Evolutionary conservation across 176 grass and related monocot species (phyloP), one percentile per base, ranked within the genome.

Genomic region (Oryza glaberrima): DNA sequence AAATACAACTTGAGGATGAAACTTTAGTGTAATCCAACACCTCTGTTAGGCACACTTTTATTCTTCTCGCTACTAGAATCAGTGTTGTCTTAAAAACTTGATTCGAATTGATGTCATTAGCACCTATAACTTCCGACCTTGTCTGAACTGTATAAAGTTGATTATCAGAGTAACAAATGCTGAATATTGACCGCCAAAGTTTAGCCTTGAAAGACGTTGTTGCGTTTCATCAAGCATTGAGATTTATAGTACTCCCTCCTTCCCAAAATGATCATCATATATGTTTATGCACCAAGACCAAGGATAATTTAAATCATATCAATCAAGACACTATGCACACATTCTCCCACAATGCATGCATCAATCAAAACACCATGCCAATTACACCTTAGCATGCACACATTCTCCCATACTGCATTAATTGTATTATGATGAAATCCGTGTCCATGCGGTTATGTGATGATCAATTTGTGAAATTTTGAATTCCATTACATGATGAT

Each of bases 141-240:
- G 49, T 70, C 41, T 65, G 36, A 17, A 47, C 19, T 69, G 47
- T 46, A 49, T 58, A 81, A 64, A 75, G 69, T 76, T 52, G 26
- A 66, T 22, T 77, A 86, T 54, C 28, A 41, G 10, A 73, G 14
- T 34, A 41, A 23, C 46, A 60, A 20, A 26, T 81, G 40, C 43
- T 30, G 25, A 75, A 65, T 70, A 48, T 56, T 81, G 16, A n/a
- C 11, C 76, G 77, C 48, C 40, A 49, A 76, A 54, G 51, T 65
- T 40, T 83, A 73, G 36, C 7, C 8, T 83, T 65, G 22, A 40
- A 79, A 78, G 63, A 25, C 1, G 11, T 15, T 3, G 30, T 72
- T 72, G 64, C 44, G 44, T 73, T 68, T 85, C 64, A 82, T 34
- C 22, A 13, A 44, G 41, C 43, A 2, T 5, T 19, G 16, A 63